These are phyloP conservation scores for Penicillium pulvis DNA, from an alignment of 495 filamentous ascomycete species.

Conservation along the genomic window DNA sequence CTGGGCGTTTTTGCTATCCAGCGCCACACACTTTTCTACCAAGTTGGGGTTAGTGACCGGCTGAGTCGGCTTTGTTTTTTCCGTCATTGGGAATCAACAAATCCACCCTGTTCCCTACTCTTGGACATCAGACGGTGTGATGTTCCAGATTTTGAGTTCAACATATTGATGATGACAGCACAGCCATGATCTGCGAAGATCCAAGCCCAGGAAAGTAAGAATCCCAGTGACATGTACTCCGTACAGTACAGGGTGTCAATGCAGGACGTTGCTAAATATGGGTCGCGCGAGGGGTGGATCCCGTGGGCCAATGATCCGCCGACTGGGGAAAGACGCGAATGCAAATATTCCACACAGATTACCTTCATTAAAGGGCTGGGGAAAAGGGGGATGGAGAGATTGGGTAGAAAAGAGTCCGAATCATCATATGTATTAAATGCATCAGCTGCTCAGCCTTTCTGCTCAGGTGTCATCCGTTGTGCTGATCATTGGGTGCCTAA, in stretches of 20 bases:
- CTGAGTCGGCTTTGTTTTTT: constrained; percentile 13
- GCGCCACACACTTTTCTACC: constrained; percentile 10
- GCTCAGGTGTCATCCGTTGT: too few species aligned
- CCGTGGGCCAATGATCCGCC: constrained; percentile 2
- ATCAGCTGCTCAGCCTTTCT: too few species aligned
- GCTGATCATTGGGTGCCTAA: constrained; percentile 3
- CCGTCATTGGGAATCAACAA: neutral
- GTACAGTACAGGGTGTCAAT: neutral
- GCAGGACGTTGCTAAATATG: constrained; percentile 15
- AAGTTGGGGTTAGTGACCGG: constrained; percentile 15
- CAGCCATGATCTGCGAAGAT: constrained; percentile 7
- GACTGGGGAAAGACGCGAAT: constrained; percentile 5
- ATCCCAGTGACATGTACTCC: constrained; percentile 3
- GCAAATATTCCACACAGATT: constrained; percentile 1
- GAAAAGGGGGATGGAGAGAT: neutral
- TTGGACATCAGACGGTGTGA: neutral
- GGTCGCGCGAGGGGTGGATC: constrained; percentile 9
- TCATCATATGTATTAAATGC: neutral
- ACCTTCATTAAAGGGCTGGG: neutral
- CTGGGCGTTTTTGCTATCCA: constrained; percentile 3
- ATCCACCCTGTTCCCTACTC: neutral
- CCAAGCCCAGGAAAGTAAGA: neutral
- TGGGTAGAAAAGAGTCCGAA: neutral
- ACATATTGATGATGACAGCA: neutral
- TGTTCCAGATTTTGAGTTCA: neutral